Evolutionary conservation across 2,329 filamentous ascomycete genomes (phyloP).

Genomic region (Colletotrichum sp.): DNA sequence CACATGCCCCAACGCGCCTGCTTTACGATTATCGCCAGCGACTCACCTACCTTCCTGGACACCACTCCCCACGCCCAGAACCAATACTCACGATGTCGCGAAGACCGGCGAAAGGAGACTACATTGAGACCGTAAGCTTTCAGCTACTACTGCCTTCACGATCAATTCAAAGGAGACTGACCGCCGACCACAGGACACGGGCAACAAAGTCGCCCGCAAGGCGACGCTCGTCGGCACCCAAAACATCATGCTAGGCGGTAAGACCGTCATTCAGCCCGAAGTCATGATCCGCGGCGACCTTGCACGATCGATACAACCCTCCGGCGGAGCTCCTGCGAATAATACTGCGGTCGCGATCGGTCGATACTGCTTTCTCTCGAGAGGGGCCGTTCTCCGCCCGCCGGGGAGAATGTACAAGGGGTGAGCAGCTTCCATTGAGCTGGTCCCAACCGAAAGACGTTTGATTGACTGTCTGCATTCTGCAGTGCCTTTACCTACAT

Average conservation of each 20-base stretch:
- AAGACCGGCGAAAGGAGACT: conserved; percentile 84
- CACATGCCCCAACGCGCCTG: background rate
- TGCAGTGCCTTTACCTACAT: conserved; percentile 74
- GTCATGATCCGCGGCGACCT: conserved; percentile 94
- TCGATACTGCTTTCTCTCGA: conserved; percentile 87
- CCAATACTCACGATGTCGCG: conserved; percentile 66
- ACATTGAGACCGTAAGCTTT: conserved; percentile 86
- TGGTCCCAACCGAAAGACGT: fast-evolving
- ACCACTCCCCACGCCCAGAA: background rate
- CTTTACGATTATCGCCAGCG: background rate
- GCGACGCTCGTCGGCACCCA: conserved; percentile 92
- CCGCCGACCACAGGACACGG: conserved; percentile 73
- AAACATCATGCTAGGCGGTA: conserved; percentile 96
- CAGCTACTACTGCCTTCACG: too few species aligned
- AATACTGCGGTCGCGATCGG: conserved; percentile 84
- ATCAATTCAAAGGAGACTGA: background rate
- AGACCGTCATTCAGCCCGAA: conserved; percentile 94
- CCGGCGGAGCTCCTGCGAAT: conserved; percentile 49
- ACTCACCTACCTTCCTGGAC: background rate
- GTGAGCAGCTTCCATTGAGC: conserved; percentile 28
- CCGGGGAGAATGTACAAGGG: conserved; percentile 85
- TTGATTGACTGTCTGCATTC: fast-evolving
- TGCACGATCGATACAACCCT: conserved; percentile 59
- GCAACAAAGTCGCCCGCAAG: conserved; percentile 96
- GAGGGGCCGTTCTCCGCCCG: conserved; percentile 79